Evolutionary conservation across 2,329 filamentous ascomycete genomes (phyloP).

Genomic region (Sphaerostilbella broomeana): DNA sequence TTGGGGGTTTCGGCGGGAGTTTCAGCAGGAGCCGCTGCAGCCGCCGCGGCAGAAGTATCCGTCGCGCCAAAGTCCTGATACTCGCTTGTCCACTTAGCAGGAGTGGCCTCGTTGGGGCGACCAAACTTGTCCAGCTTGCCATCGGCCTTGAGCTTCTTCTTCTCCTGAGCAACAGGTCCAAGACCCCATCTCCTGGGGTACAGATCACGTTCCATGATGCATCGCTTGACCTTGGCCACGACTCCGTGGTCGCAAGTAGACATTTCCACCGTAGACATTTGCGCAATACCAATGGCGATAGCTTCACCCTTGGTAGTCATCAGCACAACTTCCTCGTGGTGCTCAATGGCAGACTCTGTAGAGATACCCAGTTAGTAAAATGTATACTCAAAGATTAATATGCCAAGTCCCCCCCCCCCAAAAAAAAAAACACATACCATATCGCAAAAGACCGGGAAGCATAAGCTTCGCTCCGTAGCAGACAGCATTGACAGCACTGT

Average conservation of each 20-base stretch:
- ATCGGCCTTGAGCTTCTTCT: conserved; percentile 99
- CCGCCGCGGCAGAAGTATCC: conserved; percentile 37
- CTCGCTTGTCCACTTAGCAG: conserved; percentile 82
- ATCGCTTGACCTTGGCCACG: conserved; percentile 97
- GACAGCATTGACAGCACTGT: conserved; percentile 74
- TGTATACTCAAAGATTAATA: background rate
- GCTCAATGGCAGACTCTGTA: conserved; percentile 78
- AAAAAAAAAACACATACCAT: conserved; percentile 54
- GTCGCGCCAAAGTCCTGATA: conserved; percentile 83
- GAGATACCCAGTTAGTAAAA: conserved; percentile 19
- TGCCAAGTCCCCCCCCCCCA: too few relatives aligned
- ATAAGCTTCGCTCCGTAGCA: conserved; percentile 99
- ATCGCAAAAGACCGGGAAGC: conserved; percentile 91
- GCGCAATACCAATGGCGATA: conserved; percentile 89
- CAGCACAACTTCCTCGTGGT: conserved; percentile 91
- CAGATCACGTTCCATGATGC: conserved; percentile 98
- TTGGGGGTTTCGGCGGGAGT: conserved; percentile 25
- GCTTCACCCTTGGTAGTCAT: conserved; percentile 99
- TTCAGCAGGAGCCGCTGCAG: conserved; percentile 35
- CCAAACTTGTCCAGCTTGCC: conserved; percentile 99
- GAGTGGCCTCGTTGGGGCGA: conserved; percentile 84
- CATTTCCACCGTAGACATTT: conserved; percentile 98
- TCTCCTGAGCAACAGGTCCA: conserved; percentile 86
- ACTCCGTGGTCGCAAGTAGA: conserved; percentile 96
- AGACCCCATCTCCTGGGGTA: conserved; percentile 97